A percentile compares a stretch with the other conserved stretches of the same genome.
phyloP scores from a whole-genome alignment of 2,329 filamentous ascomycete species.

The Gnomoniopsis smithogilvyi region DNA sequence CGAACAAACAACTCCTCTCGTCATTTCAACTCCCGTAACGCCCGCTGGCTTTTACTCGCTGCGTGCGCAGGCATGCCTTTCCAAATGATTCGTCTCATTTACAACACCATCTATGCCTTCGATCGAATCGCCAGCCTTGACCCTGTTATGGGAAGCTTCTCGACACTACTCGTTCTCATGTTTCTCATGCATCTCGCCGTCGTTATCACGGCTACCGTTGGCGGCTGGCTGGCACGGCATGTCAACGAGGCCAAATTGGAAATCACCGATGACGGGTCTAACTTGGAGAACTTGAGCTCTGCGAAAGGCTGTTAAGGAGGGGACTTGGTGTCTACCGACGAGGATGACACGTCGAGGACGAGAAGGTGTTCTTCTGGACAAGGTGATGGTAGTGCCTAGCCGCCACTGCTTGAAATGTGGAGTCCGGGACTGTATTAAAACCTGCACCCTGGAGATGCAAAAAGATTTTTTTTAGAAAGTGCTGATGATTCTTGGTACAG shows the following conservation, averaged over 20 bases:
- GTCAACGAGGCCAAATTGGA: slow-evolving; percentile 13
- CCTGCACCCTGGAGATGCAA: no score
- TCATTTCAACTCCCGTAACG: slow-evolving; percentile 19
- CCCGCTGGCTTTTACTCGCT: slow-evolving; percentile 18
- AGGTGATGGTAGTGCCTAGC: no score
- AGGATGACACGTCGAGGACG: no score
- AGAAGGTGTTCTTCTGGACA: no score
- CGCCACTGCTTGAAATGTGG: no score
- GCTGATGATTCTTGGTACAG: no score
- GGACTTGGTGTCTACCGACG: no score
- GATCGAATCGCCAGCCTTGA: slow-evolving; percentile 19
- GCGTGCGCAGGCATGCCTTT: slow-evolving; percentile 21
- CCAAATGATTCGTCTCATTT: slow-evolving; percentile 21
- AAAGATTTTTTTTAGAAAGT: no score
- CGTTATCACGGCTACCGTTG: slow-evolving; percentile 9
- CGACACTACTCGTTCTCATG: slow-evolving; percentile 21
- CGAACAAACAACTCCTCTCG: slow-evolving; percentile 10
- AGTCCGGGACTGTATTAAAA: no score
- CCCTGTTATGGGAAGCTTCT: slow-evolving; percentile 22
- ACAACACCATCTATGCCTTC: slow-evolving; percentile 24
- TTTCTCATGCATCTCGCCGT: slow-evolving; percentile 21
- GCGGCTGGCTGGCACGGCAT: slow-evolving; percentile 17
- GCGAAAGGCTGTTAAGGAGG: no score
- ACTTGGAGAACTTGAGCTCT: no score
- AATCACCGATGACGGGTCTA: neutral